A percentile compares a stretch with the other conserved stretches of the same genome.
Conservation (phyloP, 306 rosid species). For the Casuarina glauca region DNA sequence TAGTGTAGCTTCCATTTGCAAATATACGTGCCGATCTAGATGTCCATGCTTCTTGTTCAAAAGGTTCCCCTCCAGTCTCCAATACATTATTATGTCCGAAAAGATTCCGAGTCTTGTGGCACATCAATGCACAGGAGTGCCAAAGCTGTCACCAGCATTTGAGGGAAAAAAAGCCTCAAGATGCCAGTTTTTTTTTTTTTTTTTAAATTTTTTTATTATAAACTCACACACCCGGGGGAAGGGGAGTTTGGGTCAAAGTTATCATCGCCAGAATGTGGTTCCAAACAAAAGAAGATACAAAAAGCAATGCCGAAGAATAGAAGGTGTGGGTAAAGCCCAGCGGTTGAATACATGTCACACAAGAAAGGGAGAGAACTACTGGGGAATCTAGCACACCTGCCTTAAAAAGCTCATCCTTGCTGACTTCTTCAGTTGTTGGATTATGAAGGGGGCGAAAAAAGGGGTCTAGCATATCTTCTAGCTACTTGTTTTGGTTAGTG, state of each 20-base stretch:
- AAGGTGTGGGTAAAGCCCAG: no score
- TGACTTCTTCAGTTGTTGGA: no score
- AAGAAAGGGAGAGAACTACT: background rate
- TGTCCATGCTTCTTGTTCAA: background rate
- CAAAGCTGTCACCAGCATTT: constrained; percentile 1
- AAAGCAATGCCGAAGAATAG: no score
- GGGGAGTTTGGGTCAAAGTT: background rate
- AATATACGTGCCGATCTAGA: background rate
- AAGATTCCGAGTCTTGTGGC: background rate
- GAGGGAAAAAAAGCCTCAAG: background rate
- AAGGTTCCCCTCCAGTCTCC: background rate
- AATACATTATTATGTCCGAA: background rate
- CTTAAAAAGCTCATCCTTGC: no score
- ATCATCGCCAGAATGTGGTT: background rate
- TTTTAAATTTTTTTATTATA: no score
- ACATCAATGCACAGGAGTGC: background rate
- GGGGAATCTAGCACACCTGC: background rate
- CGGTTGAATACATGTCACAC: background rate
- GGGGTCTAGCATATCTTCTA: no score
- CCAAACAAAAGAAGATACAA: no score
- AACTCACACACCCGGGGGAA: no score
- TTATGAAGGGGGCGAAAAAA: no score
- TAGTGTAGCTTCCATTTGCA: background rate
- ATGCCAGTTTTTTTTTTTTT: no score
- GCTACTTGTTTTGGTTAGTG: no score